Conservation (phyloP, 1,139 yeast species). For the Saccharomyces hybrid region DNA sequence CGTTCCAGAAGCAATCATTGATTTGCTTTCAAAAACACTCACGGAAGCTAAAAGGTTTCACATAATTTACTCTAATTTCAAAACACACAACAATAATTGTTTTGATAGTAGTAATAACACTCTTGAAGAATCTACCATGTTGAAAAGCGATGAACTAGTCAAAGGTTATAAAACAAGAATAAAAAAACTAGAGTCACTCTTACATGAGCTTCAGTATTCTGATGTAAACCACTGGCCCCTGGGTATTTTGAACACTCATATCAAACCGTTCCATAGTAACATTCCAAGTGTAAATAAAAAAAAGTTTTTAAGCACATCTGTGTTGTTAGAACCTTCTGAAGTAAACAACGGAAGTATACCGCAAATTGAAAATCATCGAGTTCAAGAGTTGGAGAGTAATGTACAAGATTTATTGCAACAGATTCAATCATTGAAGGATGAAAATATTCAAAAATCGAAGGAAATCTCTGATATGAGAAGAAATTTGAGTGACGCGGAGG, state of each 20-base stretch:
- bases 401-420: constrained; percentile 3
- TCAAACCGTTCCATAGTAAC: constrained; percentile 12
- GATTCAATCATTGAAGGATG: constrained; percentile 9
- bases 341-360: neutral
- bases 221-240: constrained; percentile 54
- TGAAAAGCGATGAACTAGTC: constrained; percentile 31
- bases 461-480: neutral
- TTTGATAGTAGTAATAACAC: neutral
- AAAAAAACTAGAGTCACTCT: constrained; percentile 53
- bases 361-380: neutral
- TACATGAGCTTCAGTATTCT: constrained; percentile 59
- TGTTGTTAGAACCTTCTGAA: neutral
- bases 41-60: constrained; percentile 32
- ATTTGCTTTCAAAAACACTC: constrained; percentile 41
- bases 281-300: constrained; percentile 10
- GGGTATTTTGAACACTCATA: constrained; percentile 16
- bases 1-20: constrained; percentile 33
- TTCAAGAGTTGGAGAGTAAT: neutral
- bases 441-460: neutral
- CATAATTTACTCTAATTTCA: constrained; percentile 19
- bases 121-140: constrained; percentile 4
- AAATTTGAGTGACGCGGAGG: constrained; percentile 13
- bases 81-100: constrained; percentile 15
- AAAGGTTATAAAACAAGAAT: constrained; percentile 54
- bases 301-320: neutral